Conservation (phyloP, 176 grass and related monocot species). For the Saccharum spontaneum region DNA sequence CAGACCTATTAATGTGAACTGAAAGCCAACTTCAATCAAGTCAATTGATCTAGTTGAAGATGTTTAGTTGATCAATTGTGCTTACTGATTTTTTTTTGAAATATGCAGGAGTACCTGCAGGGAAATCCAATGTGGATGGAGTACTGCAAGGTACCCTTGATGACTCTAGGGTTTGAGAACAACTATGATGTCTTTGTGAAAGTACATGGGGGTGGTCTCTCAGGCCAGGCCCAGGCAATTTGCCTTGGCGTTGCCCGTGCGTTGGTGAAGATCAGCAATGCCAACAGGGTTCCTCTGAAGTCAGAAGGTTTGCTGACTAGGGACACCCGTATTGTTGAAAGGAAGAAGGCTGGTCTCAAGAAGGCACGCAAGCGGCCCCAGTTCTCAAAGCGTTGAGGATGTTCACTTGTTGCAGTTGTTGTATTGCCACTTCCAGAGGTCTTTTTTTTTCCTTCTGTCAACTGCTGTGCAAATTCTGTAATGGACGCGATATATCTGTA, state of each 20-base stretch:
- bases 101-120: conserved; percentile 82
- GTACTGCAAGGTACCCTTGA: conserved; percentile 70
- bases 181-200: conserved; percentile 91
- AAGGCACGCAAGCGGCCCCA: conserved; percentile 94
- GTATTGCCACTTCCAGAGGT: conserved; percentile 6
- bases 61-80: background rate
- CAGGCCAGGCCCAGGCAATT: conserved; percentile 88
- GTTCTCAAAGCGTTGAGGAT: conserved; percentile 84
- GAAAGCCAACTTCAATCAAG: background rate
- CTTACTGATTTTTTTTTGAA: conserved; percentile 1
- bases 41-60: background rate
- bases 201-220: conserved; percentile 85
- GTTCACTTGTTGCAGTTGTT: conserved; percentile 21
- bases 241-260: conserved; percentile 91
- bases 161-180: conserved; percentile 75
- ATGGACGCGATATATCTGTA: conserved; percentile 39
- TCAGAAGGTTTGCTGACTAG: conserved; percentile 81
- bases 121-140: conserved; percentile 82
- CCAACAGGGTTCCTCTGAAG: conserved; percentile 63
- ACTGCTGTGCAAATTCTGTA: conserved; percentile 40
- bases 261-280: conserved; percentile 72
- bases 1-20: background rate
- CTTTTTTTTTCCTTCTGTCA: background rate
- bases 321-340: conserved; percentile 94
- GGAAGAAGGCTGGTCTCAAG: conserved; percentile 92